Conservation (phyloP, 441 rosid species). For the Populus hybrid region DNA sequence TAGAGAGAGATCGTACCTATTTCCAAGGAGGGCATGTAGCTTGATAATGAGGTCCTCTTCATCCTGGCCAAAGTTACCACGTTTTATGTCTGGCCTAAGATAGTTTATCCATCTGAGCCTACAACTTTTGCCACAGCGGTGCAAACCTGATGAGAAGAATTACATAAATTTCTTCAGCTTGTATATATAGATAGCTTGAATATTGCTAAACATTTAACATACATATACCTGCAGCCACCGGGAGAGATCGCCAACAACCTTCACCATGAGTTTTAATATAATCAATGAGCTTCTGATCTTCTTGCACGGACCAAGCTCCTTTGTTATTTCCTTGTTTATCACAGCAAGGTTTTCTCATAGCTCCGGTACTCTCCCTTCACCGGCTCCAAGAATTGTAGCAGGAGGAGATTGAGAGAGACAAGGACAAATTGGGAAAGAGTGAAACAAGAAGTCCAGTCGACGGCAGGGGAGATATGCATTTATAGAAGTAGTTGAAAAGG, state of each 20-base stretch:
- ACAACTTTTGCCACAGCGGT: constrained; percentile 44
- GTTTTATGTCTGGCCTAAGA: constrained; percentile 41
- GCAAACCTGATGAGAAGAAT: constrained; percentile 23
- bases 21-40: constrained; percentile 50
- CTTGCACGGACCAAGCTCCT: constrained; percentile 44
- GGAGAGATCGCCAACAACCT: constrained; percentile 46
- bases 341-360: constrained; percentile 47
- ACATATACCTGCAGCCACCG: constrained; percentile 27
- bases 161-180: neutral
- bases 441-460: neutral
- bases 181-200: neutral
- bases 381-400: neutral
- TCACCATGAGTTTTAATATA: constrained; percentile 34
- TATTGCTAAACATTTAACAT: no score
- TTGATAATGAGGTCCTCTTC: constrained; percentile 48
- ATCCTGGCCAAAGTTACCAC: constrained; percentile 37
- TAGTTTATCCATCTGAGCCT: constrained; percentile 45
- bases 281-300: constrained; percentile 41
- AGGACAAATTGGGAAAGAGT: neutral
- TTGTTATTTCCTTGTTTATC: constrained; percentile 36
- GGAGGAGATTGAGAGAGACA: neutral
- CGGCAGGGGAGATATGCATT: constrained; percentile 7
- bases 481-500: constrained; percentile 18
- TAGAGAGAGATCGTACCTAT: constrained; percentile 22
- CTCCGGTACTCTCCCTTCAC: no score